Percentiles rank a stretch among this genome's conserved stretches.
phyloP scores from a whole-genome alignment of 495 filamentous ascomycete genomes.

The Annulohypoxylon bovei region DNA sequence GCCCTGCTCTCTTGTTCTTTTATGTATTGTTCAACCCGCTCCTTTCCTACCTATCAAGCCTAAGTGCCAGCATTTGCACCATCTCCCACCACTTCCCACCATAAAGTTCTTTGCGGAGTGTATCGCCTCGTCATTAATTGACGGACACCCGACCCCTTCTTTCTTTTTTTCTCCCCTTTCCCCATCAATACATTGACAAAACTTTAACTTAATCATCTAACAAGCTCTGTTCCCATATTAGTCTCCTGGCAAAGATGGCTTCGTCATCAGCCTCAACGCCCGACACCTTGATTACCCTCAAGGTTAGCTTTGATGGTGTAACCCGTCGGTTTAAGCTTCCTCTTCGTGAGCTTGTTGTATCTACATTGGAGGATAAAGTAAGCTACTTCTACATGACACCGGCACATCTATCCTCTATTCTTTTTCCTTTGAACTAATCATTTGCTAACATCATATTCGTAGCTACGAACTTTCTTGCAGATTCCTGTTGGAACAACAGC shows the following conservation, averaged over 20 bases:
- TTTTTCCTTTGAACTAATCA: not conserved
- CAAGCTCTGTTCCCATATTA: conserved; percentile 16
- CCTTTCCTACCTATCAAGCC: not conserved
- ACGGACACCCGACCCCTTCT: not conserved
- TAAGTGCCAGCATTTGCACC: conserved; percentile 12
- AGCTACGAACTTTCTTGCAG: conserved; percentile 80
- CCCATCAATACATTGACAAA: not conserved
- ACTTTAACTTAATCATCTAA: not conserved
- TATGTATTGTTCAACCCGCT: conserved; percentile 13
- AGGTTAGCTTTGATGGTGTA: conserved; percentile 76
- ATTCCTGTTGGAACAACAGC: conserved; percentile 74
- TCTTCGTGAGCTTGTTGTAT: conserved; percentile 81
- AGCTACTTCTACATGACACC: conserved; percentile 47
- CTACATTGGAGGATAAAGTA: conserved; percentile 86
- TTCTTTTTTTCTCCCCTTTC: not conserved
- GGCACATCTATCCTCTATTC: not conserved
- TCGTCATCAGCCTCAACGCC: conserved; percentile 40
- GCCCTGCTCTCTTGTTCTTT: not conserved
- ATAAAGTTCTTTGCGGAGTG: conserved; percentile 2
- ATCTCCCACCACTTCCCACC: not conserved
- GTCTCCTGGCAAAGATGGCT: conserved; percentile 37
- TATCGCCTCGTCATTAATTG: conserved; percentile 14
- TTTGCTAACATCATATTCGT: conserved; percentile 34
- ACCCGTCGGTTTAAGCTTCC: conserved; percentile 90
- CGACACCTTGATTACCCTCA: conserved; percentile 85